These are phyloP conservation scores for Botrytis hyacinthi DNA, from an alignment of 2,329 filamentous ascomycete species.

Conservation along the genomic window DNA sequence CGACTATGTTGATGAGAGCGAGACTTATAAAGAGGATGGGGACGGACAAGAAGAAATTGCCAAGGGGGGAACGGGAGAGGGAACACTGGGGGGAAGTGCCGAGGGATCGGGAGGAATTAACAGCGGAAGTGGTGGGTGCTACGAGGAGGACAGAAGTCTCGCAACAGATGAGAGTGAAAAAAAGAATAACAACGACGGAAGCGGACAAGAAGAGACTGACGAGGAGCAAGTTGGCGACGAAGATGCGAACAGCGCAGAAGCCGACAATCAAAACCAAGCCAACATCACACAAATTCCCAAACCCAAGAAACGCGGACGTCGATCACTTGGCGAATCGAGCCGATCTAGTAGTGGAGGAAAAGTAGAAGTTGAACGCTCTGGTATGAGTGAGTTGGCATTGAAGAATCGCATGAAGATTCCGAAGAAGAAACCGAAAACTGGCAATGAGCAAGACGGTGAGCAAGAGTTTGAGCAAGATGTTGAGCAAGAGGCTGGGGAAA, in stretches of 20 bases:
- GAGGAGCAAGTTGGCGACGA: background rate
- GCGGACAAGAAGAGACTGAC: background rate
- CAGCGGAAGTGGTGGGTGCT: background rate
- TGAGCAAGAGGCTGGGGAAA: background rate
- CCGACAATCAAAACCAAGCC: background rate
- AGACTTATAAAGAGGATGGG: too few species aligned
- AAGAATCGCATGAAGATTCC: background rate
- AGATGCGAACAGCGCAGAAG: background rate
- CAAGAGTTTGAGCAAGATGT: background rate
- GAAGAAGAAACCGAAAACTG: background rate
- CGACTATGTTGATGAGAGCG: too few species aligned
- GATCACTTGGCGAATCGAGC: background rate
- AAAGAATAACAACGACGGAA: too few species aligned
- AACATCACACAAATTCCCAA: rapidly evolving
- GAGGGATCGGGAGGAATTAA: background rate
- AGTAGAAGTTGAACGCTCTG: background rate
- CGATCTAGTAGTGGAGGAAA: background rate
- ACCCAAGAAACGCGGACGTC: background rate
- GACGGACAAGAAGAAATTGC: too few species aligned
- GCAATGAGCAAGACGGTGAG: background rate
- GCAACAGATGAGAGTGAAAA: background rate
- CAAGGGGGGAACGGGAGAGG: too few species aligned
- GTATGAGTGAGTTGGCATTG: background rate
- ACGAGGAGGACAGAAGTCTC: background rate
- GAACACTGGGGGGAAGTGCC: background rate